Conservation (phyloP, 2,329 filamentous ascomycete genomes). For the Diaporthe capsici region DNA sequence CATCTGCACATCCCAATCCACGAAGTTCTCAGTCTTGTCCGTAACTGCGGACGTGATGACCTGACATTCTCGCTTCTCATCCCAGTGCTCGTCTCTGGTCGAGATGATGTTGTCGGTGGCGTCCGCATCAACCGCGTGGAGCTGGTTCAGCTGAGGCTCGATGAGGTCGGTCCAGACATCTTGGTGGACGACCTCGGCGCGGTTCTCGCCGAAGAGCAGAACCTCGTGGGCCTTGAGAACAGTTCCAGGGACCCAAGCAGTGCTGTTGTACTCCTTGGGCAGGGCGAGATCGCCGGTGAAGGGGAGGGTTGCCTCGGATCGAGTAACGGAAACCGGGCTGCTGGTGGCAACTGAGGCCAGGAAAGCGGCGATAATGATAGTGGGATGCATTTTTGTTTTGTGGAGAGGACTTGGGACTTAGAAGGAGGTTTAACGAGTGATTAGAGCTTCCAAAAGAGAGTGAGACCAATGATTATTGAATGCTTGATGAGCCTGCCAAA, state of each 20-base stretch:
- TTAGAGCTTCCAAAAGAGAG: too few relatives aligned
- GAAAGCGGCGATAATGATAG: constrained; percentile 9
- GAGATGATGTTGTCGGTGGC: not conserved
- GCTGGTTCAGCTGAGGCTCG: constrained; percentile 13
- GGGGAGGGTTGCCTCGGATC: not conserved
- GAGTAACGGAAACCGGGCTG: not conserved
- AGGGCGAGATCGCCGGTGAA: constrained; percentile 7
- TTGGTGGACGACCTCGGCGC: constrained; percentile 11
- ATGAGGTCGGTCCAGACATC: constrained; percentile 10
- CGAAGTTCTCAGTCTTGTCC: constrained; percentile 25
- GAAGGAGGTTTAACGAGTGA: not conserved
- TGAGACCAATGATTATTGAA: not conserved
- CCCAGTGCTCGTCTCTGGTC: constrained; percentile 13
- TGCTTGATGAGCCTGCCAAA: not conserved
- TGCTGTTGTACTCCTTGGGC: constrained; percentile 15
- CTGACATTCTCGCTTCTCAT: constrained; percentile 10
- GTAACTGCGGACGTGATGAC: constrained; percentile 3
- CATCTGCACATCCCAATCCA: constrained; percentile 25
- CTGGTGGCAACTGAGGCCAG: constrained; percentile 5
- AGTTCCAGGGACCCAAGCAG: not conserved
- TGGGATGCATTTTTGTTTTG: not conserved
- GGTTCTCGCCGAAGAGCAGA: constrained; percentile 4
- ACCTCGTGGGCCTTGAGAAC: constrained; percentile 9
- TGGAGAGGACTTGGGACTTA: too few relatives aligned
- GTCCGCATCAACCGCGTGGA: not conserved